These are phyloP conservation scores for Yamadazyma nakazawae DNA, from an alignment of 805 yeast species.

Conservation along the genomic window DNA sequence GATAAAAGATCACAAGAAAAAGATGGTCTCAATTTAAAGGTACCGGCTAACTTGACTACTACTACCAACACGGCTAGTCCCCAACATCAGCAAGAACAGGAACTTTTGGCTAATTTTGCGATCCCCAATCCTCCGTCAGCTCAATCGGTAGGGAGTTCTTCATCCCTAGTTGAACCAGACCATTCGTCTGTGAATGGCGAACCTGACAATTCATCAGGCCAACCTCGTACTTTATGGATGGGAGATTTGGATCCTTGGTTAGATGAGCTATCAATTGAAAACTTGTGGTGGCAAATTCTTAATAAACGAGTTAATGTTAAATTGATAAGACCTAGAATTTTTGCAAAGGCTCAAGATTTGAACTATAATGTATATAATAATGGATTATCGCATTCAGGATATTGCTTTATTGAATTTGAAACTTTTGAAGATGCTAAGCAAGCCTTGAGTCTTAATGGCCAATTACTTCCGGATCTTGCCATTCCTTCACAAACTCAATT, in stretches of 20 bases:
- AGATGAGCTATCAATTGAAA: constrained; percentile 55
- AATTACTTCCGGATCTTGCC: constrained; percentile 56
- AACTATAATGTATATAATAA: constrained; percentile 7
- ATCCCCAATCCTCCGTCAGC: constrained; percentile 41
- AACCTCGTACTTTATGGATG: constrained; percentile 83
- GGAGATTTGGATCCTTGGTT: constrained; percentile 82
- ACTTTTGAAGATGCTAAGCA: constrained; percentile 65
- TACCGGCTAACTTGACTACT: constrained; percentile 6
- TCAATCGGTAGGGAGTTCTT: neutral
- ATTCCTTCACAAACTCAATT: constrained; percentile 41
- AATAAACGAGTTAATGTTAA: constrained; percentile 61
- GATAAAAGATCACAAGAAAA: neutral
- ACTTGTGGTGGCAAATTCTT: constrained; percentile 57
- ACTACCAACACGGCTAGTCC: constrained; percentile 30
- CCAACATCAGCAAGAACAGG: constrained; percentile 44
- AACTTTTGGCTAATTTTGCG: constrained; percentile 34
- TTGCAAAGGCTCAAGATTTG: constrained; percentile 13
- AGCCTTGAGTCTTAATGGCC: constrained; percentile 65
- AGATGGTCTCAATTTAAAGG: constrained; percentile 1
- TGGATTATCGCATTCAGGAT: constrained; percentile 47
- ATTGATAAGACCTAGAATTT: constrained; percentile 49
- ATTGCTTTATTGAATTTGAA: constrained; percentile 76
- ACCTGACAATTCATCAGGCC: neutral
- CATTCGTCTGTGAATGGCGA: neutral
- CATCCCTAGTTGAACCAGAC: neutral